Evolutionary conservation across 164 flowering plant genomes (phyloP).

Genomic region (Stephania yunnanensis): DNA sequence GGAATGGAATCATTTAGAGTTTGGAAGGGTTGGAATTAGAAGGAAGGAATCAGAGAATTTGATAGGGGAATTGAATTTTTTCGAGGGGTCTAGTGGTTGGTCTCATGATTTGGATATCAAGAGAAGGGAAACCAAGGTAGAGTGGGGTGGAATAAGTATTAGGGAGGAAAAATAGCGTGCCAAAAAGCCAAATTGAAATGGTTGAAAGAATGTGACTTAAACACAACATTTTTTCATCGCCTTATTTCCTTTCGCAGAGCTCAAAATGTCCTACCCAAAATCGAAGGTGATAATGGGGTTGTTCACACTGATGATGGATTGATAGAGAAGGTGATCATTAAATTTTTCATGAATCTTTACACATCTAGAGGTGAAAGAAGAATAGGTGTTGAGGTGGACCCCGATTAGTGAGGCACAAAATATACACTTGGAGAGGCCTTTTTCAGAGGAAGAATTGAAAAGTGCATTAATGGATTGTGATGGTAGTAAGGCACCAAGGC

Average conservation of each 20-base stretch:
- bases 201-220: neutral
- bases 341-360: neutral
- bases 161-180: too few species aligned
- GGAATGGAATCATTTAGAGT: too few species aligned
- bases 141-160: too few species aligned
- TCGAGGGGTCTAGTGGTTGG: too few species aligned
- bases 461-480: neutral
- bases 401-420: neutral
- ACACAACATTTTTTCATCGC: neutral
- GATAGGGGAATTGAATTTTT: too few species aligned
- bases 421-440: neutral
- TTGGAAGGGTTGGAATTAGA: too few species aligned
- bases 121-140: too few species aligned
- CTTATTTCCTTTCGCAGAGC: too few species aligned
- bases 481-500: neutral
- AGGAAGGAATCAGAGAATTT: too few species aligned
- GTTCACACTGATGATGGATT: neutral
- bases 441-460: neutral
- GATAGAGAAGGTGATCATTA: neutral
- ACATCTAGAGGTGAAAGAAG: too few species aligned
- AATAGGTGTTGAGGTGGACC: neutral
- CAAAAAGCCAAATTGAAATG: too few species aligned
- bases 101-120: too few species aligned
- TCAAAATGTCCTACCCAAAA: neutral
- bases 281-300: neutral